These are phyloP conservation scores for Kickxella alabastrina DNA, from an alignment of 192 early-diverging fungal species.

Conservation along the genomic window DNA sequence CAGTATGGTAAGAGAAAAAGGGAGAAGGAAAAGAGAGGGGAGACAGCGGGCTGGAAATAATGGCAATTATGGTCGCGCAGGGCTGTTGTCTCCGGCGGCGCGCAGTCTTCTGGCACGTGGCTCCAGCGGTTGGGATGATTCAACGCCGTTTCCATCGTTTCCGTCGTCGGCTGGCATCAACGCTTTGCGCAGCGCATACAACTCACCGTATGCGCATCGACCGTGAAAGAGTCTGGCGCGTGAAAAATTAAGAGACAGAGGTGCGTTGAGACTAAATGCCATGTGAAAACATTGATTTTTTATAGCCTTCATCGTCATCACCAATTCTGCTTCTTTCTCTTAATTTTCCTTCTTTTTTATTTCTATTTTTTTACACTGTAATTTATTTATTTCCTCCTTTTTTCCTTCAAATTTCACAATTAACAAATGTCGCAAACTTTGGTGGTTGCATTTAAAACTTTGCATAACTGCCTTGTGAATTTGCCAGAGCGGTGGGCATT, in stretches of 20 bases:
- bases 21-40: neutral
- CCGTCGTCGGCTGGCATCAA: neutral
- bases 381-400: slow-evolving; percentile 2
- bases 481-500: slow-evolving; percentile 70
- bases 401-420: slow-evolving; percentile 1
- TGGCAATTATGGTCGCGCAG: neutral
- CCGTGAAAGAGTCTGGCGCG: neutral
- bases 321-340: neutral
- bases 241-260: too few relatives aligned
- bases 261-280: too few relatives aligned
- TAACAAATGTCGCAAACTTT: slow-evolving; percentile 58
- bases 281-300: too few relatives aligned
- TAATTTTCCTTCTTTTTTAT: neutral
- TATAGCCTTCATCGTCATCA: slow-evolving; percentile 4
- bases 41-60: neutral
- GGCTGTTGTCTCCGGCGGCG: slow-evolving; percentile 35
- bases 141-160: neutral
- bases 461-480: slow-evolving; percentile 69
- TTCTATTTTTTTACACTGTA: neutral
- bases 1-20: slow-evolving; percentile 20
- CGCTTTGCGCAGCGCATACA: slow-evolving; percentile 20
- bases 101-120: slow-evolving; percentile 15
- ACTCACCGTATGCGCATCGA: slow-evolving; percentile 23
- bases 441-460: slow-evolving; percentile 60
- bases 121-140: too few relatives aligned